phyloP scores from a whole-genome alignment of 139 green algal genomes.

The Coccomyxa sp. region DNA sequence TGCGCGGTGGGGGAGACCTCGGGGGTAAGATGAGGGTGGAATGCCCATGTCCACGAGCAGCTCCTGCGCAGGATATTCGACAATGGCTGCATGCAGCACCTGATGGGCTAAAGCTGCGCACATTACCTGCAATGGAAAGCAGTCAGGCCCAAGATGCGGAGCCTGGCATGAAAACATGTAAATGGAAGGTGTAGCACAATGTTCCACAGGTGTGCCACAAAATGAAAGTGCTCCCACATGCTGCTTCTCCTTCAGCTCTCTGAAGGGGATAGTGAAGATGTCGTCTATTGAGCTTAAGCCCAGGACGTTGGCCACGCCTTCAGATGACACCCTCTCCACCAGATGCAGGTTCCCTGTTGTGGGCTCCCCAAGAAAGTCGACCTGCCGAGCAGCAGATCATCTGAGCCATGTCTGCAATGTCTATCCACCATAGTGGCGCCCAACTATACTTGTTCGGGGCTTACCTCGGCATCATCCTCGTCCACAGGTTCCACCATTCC shows the following conservation, averaged over 20 bases:
- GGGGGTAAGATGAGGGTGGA: slow-evolving; percentile 43
- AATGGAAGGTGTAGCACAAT: not conserved
- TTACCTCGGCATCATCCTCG: slow-evolving; percentile 50
- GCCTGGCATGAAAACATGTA: not conserved
- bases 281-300: slow-evolving; percentile 45
- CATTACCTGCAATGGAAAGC: too few species aligned
- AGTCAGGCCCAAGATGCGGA: not conserved
- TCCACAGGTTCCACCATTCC: slow-evolving; percentile 53
- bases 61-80: slow-evolving; percentile 2
- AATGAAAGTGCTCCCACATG: slow-evolving; percentile 21
- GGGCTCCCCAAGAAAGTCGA: slow-evolving; percentile 73
- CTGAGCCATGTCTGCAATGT: not conserved
- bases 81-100: not conserved
- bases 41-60: slow-evolving; percentile 33
- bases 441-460: not conserved
- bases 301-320: slow-evolving; percentile 51
- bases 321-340: slow-evolving; percentile 17
- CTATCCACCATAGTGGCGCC: not conserved
- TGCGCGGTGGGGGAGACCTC: slow-evolving; percentile 64
- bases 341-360: slow-evolving; percentile 74
- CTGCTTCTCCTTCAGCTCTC: slow-evolving; percentile 24
- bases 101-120: slow-evolving; percentile 3
- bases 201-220: not conserved
- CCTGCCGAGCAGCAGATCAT: slow-evolving; percentile 30
- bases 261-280: slow-evolving; percentile 40